Evolutionary conservation across 257 asterid species (phyloP).

Genomic region (Misopates orontium): DNA sequence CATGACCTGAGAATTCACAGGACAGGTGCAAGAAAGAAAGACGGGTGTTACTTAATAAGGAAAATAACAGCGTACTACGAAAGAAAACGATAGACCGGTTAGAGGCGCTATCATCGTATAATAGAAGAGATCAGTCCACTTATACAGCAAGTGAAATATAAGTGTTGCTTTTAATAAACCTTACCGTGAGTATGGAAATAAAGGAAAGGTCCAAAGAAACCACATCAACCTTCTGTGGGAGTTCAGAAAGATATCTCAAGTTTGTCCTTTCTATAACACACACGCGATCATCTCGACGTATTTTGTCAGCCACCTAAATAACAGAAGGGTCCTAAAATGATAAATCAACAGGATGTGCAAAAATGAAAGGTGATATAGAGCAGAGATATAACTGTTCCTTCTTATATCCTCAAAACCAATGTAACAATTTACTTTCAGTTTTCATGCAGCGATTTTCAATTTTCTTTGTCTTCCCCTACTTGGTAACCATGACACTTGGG

Average conservation of each 20-base stretch:
- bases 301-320: conserved; percentile 86
- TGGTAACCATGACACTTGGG: conserved; percentile 8
- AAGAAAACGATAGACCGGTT: too few species aligned
- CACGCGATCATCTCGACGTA: conserved; percentile 74
- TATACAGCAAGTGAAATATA: background rate
- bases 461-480: too few species aligned
- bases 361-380: background rate
- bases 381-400: background rate
- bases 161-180: conserved; percentile 27
- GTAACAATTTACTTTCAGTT: conserved; percentile 2
- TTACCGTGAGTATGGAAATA: conserved; percentile 81
- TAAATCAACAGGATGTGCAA: conserved; percentile 21
- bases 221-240: conserved; percentile 90
- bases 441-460: background rate
- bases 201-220: conserved; percentile 96
- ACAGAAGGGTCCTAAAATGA: conserved; percentile 24
- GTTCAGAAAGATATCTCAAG: conserved; percentile 84
- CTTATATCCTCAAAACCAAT: background rate
- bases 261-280: conserved; percentile 81
- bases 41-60: background rate
- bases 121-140: too few species aligned
- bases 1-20: conserved; percentile 66
- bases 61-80: background rate
- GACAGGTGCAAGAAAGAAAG: background rate
- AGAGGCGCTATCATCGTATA: too few species aligned